These are phyloP conservation scores for Linaria vulgaris DNA, from an alignment of 257 asterid species.

Conservation along the genomic window DNA sequence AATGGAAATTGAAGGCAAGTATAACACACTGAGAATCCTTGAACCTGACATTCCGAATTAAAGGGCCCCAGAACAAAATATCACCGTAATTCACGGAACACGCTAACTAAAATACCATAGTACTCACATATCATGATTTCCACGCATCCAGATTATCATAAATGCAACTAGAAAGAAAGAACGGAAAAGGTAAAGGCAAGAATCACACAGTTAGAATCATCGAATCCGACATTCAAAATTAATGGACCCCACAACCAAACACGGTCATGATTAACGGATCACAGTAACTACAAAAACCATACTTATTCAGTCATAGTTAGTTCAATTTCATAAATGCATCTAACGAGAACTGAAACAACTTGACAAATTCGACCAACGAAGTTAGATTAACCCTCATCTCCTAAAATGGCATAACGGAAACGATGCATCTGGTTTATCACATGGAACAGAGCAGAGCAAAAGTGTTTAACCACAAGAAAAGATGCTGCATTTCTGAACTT, in stretches of 20 bases:
- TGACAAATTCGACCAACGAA: conserved; percentile 17
- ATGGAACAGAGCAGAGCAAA: conserved; percentile 1
- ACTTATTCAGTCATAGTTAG: neutral
- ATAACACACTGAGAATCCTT: no score
- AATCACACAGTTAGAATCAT: no score
- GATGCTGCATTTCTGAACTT: conserved; percentile 7
- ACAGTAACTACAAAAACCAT: neutral
- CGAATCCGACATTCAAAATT: no score
- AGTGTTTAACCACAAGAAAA: conserved; percentile 2
- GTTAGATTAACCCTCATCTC: neutral
- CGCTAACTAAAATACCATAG: neutral
- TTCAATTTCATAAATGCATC: neutral
- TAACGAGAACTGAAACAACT: neutral
- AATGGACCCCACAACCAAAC: no score
- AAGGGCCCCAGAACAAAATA: neutral
- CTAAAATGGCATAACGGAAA: neutral
- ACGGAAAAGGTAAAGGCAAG: no score
- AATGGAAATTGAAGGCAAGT: no score
- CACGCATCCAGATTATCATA: conserved; percentile 7
- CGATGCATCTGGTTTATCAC: neutral
- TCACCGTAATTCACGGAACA: neutral
- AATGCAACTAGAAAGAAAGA: neutral
- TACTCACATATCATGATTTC: conserved; percentile 7
- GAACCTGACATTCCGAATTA: no score
- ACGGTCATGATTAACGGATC: no score